These are phyloP conservation scores for Trichoderma asperelloides DNA, from an alignment of 495 filamentous ascomycete species.

Conservation along the genomic window DNA sequence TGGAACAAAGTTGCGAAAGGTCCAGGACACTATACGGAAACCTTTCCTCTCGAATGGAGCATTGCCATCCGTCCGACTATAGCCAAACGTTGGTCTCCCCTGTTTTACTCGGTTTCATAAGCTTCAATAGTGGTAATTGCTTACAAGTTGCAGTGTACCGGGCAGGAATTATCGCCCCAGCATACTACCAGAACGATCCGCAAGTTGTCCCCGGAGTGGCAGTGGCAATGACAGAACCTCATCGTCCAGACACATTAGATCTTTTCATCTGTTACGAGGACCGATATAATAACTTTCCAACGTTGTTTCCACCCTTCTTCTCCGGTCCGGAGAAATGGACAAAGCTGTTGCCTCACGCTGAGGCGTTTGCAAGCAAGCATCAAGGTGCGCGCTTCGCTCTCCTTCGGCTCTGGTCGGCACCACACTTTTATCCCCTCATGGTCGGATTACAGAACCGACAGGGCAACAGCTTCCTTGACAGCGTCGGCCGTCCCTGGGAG, in stretches of 20 bases:
- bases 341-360: conserved; percentile 20
- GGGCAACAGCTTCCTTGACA: conserved; percentile 29
- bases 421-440: conserved; percentile 44
- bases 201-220: conserved; percentile 26
- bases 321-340: conserved; percentile 24
- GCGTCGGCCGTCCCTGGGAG: conserved; percentile 30
- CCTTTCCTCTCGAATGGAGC: conserved; percentile 29
- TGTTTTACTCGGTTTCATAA: background rate
- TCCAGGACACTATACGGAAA: conserved; percentile 16
- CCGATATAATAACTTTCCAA: conserved; percentile 12
- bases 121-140: background rate
- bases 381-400: conserved; percentile 29
- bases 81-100: conserved; percentile 22
- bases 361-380: conserved; percentile 22
- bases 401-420: conserved; percentile 40
- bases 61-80: conserved; percentile 31
- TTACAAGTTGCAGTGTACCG: conserved; percentile 28
- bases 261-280: conserved; percentile 33
- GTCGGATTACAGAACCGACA: conserved; percentile 25
- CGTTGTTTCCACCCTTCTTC: conserved; percentile 13
- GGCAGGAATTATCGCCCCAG: conserved; percentile 29
- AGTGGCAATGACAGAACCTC: conserved; percentile 27
- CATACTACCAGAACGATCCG: conserved; percentile 18
- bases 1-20: conserved; percentile 22
- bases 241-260: conserved; percentile 26